Conservation (phyloP, 495 filamentous ascomycete genomes). For the Jackrogersella multiformis region DNA sequence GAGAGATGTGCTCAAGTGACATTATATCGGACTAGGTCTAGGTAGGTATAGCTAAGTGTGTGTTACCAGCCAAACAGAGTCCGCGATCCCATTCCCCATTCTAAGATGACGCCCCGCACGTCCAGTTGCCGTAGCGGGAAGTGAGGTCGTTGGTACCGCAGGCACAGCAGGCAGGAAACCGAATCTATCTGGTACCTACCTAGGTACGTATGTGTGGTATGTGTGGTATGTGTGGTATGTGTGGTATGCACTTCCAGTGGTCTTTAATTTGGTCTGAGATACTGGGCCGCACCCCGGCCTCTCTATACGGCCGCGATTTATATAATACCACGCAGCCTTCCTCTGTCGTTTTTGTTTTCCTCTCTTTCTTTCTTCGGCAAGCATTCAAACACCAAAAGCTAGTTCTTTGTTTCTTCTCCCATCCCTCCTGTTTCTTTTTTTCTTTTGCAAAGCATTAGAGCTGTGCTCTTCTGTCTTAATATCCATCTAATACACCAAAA, state of each 20-base stretch:
- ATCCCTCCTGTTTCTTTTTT: slow-evolving; percentile 60
- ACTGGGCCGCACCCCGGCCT: slow-evolving; percentile 34
- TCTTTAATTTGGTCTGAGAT: slow-evolving; percentile 38
- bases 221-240: no score
- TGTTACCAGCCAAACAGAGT: slow-evolving; percentile 37
- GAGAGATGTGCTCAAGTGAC: slow-evolving; percentile 34
- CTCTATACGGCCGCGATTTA: slow-evolving; percentile 45
- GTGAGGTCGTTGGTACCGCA: neutral
- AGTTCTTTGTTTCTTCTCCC: slow-evolving; percentile 61
- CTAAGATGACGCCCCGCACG: slow-evolving; percentile 34
- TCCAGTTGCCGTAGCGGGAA: slow-evolving; percentile 34
- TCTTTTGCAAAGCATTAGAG: slow-evolving; percentile 55
- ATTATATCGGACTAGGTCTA: slow-evolving; percentile 27
- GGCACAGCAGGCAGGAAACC: slow-evolving; percentile 25
- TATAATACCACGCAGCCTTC: slow-evolving; percentile 59
- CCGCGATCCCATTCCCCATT: slow-evolving; percentile 25
- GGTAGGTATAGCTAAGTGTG: no score
- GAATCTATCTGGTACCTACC: no score
- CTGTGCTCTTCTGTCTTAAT: slow-evolving; percentile 58
- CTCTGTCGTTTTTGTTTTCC: slow-evolving; percentile 49
- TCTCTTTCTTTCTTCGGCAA: slow-evolving; percentile 75
- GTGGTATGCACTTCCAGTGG: no score
- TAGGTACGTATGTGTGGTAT: no score
- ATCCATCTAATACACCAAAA: slow-evolving; percentile 46
- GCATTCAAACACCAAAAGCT: slow-evolving; percentile 75